These are phyloP conservation scores for Ogataea ramenticola DNA, from an alignment of 805 yeast species.

Conservation along the genomic window DNA sequence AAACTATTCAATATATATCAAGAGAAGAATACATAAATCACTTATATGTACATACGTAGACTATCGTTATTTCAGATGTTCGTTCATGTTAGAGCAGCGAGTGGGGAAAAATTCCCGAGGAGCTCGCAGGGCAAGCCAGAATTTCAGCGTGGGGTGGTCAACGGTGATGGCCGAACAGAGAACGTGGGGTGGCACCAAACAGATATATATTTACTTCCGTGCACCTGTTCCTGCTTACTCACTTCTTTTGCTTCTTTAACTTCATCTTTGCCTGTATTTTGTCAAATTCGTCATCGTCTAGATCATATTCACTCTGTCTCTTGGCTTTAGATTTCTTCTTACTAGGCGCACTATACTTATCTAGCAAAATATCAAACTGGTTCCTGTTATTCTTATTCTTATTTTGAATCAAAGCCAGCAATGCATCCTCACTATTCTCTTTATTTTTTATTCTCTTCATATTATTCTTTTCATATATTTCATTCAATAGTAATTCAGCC, in stretches of 20 bases:
- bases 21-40: too few relatives aligned
- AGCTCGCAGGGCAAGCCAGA: too few relatives aligned
- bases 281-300: slow-evolving; percentile 46
- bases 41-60: too few relatives aligned
- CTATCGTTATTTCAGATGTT: too few relatives aligned
- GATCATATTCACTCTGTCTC: slow-evolving; percentile 21
- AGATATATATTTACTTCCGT: too few relatives aligned
- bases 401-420: slow-evolving; percentile 41
- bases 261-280: slow-evolving; percentile 31
- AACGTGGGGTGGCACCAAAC: too few relatives aligned
- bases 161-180: too few relatives aligned
- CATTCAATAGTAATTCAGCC: slow-evolving; percentile 42
- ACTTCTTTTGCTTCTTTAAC: slow-evolving; percentile 4
- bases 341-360: slow-evolving; percentile 37
- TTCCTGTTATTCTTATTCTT: slow-evolving; percentile 36
- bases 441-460: slow-evolving; percentile 11
- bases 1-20: too few relatives aligned
- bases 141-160: too few relatives aligned
- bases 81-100: too few relatives aligned
- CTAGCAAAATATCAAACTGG: slow-evolving; percentile 39
- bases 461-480: slow-evolving; percentile 27
- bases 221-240: too few relatives aligned
- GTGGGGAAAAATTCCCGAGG: too few relatives aligned
- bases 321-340: slow-evolving; percentile 18
- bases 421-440: slow-evolving; percentile 32